phyloP scores from a whole-genome alignment of 2,329 filamentous ascomycete species.

The Tolypocladium inflatum region DNA sequence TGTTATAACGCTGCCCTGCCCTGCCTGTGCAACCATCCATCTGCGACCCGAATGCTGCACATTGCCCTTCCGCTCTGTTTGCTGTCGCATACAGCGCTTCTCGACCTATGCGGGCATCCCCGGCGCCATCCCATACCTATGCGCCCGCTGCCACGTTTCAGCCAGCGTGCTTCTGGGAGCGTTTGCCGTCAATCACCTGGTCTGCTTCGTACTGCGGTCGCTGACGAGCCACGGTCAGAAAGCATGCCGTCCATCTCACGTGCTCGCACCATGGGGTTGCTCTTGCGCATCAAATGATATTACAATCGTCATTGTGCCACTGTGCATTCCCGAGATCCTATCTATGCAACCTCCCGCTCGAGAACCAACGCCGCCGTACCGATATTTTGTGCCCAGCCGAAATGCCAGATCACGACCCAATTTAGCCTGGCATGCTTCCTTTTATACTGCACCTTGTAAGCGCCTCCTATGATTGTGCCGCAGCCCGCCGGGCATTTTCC shows the following conservation, averaged over 20 bases:
- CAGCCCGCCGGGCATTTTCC: conserved; percentile 29
- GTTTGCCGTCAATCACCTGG: not conserved
- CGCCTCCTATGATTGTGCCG: conserved; percentile 15
- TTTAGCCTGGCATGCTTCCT: not conserved
- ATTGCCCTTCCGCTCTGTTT: not conserved
- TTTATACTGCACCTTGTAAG: not conserved
- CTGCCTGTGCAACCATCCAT: not conserved
- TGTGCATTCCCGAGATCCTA: not conserved
- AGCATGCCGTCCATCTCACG: not conserved
- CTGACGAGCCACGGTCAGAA: not conserved
- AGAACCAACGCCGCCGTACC: not conserved
- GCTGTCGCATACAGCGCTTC: no score
- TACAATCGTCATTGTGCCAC: not conserved
- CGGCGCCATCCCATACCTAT: no score
- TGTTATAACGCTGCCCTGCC: not conserved
- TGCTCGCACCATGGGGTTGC: not conserved
- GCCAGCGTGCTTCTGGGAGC: not conserved
- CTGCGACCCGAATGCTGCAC: not conserved
- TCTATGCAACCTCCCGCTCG: not conserved
- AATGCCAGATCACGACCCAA: not conserved
- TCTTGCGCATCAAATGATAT: not conserved
- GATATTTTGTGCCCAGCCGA: not conserved
- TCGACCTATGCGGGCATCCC: no score
- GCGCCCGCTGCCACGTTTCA: not conserved
- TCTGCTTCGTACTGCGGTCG: no score